Evolutionary conservation across 2,329 filamentous ascomycete species (phyloP).

Genomic region (Botrytis hyacinthi): DNA sequence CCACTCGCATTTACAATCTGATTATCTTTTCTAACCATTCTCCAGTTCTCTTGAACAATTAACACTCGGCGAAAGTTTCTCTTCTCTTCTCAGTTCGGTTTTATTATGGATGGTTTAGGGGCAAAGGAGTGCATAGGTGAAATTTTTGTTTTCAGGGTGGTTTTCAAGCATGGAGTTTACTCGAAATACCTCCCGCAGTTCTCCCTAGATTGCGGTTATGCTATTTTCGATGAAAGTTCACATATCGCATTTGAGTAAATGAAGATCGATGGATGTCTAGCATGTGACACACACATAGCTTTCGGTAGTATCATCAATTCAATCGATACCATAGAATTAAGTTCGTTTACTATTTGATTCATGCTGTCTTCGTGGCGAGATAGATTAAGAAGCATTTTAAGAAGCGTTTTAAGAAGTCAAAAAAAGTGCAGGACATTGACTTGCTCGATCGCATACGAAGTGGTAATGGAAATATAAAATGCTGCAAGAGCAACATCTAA

Average conservation of each 20-base stretch:
- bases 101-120: slow-evolving; percentile 37
- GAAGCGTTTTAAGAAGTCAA: background rate
- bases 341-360: background rate
- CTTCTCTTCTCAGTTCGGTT: slow-evolving; percentile 29
- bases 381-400: background rate
- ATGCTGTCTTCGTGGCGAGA: background rate
- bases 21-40: slow-evolving; percentile 24
- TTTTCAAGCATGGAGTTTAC: slow-evolving; percentile 9
- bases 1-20: background rate
- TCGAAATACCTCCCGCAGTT: background rate
- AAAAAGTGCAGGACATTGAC: background rate
- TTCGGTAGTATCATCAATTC: background rate
- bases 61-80: slow-evolving; percentile 21
- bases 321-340: background rate
- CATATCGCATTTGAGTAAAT: background rate
- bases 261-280: background rate
- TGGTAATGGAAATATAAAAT: background rate
- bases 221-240: background rate
- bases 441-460: background rate
- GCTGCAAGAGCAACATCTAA: background rate
- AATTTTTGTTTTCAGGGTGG: slow-evolving; percentile 2
- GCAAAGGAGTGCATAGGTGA: slow-evolving; percentile 24
- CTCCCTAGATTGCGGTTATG: background rate
- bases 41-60: slow-evolving; percentile 37
- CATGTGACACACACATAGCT: background rate